Evolutionary conservation across 768 basidiomycete genomes (phyloP).

Genomic region (Suillus americanus): DNA sequence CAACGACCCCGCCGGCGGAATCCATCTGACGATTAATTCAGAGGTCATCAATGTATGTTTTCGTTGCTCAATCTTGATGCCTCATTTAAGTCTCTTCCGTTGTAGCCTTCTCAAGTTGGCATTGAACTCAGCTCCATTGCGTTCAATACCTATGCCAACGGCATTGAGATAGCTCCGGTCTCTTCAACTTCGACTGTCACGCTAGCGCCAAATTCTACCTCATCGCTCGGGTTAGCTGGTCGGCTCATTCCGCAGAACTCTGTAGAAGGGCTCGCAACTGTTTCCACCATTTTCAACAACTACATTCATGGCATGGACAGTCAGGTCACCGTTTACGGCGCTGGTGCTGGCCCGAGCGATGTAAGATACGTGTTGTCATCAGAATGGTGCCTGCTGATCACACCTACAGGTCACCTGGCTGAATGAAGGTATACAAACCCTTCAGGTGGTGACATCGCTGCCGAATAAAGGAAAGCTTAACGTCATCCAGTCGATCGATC

Average conservation of each 20-base stretch:
- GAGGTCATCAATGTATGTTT: conserved; percentile 56
- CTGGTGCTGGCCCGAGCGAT: conserved; percentile 54
- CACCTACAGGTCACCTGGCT: conserved; percentile 62
- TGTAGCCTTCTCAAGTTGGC: conserved; percentile 73
- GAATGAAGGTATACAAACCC: conserved; percentile 65
- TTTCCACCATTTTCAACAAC: conserved; percentile 69
- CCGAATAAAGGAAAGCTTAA: conserved; percentile 62
- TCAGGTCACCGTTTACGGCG: conserved; percentile 56
- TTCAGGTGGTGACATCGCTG: conserved; percentile 56
- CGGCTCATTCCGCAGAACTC: conserved; percentile 63
- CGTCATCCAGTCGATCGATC: conserved; percentile 61
- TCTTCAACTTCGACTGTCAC: conserved; percentile 48
- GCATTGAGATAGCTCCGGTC: conserved; percentile 59
- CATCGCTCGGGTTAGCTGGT: conserved; percentile 55
- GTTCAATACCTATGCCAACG: conserved; percentile 57
- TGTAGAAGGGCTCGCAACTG: conserved; percentile 49
- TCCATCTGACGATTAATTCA: conserved; percentile 64
- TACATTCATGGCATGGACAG: conserved; percentile 70
- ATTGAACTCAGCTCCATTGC: conserved; percentile 59
- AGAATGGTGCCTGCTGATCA: conserved; percentile 8
- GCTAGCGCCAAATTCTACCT: conserved; percentile 52
- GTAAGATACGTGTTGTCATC: conserved; percentile 33
- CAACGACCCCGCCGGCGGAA: conserved; percentile 71
- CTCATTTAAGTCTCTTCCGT: conserved; percentile 10
- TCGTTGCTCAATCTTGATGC: background rate